These are phyloP conservation scores for Pseudogymnoascus sp. DNA, from an alignment of 2,329 filamentous ascomycete genomes.

Conservation along the genomic window DNA sequence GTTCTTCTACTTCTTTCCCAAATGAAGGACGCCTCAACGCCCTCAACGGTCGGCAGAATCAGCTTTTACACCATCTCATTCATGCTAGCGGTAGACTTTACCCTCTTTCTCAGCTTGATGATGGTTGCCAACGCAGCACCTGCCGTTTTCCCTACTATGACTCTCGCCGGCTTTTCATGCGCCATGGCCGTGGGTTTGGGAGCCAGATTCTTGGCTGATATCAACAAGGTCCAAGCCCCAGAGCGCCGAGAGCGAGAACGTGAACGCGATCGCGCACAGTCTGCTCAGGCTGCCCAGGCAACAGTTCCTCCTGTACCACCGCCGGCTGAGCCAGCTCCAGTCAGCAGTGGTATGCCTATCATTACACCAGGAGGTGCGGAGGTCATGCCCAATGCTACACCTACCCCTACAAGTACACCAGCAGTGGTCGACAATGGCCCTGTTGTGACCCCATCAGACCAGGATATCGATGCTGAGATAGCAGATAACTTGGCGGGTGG, in stretches of 20 bases:
- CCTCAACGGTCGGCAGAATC: slow-evolving; percentile 58
- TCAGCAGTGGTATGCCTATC: slow-evolving; percentile 22
- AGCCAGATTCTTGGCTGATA: slow-evolving; percentile 50
- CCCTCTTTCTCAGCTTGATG: slow-evolving; percentile 46
- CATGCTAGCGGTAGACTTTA: slow-evolving; percentile 55
- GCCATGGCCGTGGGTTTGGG: slow-evolving; percentile 52
- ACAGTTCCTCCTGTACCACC: slow-evolving; percentile 19
- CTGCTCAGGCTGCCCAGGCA: slow-evolving; percentile 22
- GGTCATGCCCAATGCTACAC: slow-evolving; percentile 11
- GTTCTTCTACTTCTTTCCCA: slow-evolving; percentile 55
- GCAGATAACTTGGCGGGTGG: slow-evolving; percentile 31
- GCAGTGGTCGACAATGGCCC: slow-evolving; percentile 29
- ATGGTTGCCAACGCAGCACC: slow-evolving; percentile 47
- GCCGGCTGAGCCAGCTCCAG: background rate
- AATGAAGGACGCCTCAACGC: slow-evolving; percentile 59
- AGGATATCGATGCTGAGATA: slow-evolving; percentile 56
- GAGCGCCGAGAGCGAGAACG: slow-evolving; percentile 37
- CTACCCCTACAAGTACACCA: background rate
- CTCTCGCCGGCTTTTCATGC: slow-evolving; percentile 44
- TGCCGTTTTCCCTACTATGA: slow-evolving; percentile 48
- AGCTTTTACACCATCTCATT: slow-evolving; percentile 55
- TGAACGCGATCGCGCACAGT: slow-evolving; percentile 17
- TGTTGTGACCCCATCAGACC: slow-evolving; percentile 55
- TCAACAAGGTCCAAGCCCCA: slow-evolving; percentile 54
- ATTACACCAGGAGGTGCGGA: slow-evolving; percentile 23